A percentile compares a stretch with the other conserved stretches of the same genome.
Evolutionary conservation across 108 stramenopile genomes (phyloP).

Genomic region (Cyclostephanos tholiformis): DNA sequence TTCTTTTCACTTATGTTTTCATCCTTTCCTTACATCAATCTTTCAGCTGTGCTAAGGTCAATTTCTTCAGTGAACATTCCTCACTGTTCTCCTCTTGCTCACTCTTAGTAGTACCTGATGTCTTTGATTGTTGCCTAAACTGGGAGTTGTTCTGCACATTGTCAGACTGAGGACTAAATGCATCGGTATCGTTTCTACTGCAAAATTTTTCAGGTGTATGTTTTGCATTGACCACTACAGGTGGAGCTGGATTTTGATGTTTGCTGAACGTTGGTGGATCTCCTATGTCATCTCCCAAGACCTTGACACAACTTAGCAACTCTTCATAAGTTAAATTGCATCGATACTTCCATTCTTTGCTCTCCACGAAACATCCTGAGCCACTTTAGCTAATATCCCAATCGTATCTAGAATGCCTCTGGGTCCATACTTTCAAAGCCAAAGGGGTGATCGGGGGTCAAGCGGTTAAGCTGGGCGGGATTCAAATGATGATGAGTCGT

Average conservation of each 20-base stretch:
- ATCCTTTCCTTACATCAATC: conserved; percentile 51
- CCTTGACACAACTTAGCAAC: conserved; percentile 40
- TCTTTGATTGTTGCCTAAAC: neutral
- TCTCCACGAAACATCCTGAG: conserved; percentile 52
- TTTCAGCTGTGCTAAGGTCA: conserved; percentile 45
- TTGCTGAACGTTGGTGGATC: conserved; percentile 42
- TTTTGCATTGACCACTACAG: conserved; percentile 34
- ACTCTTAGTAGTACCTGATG: neutral
- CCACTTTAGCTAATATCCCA: conserved; percentile 42
- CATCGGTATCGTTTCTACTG: conserved; percentile 6
- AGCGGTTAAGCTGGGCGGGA: neutral
- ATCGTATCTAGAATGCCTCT: conserved; percentile 39
- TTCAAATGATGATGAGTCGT: too few relatives aligned
- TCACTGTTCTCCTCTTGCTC: conserved; percentile 9
- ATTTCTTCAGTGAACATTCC: conserved; percentile 27
- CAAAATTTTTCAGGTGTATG: conserved; percentile 4
- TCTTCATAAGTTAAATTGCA: conserved; percentile 36
- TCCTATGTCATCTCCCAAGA: conserved; percentile 38
- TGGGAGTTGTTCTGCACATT: neutral
- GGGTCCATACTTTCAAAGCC: too few relatives aligned
- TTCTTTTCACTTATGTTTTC: conserved; percentile 55
- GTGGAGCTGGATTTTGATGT: conserved; percentile 54
- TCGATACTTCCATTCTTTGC: conserved; percentile 54
- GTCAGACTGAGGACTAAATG: conserved; percentile 12
- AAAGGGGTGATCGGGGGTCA: too few relatives aligned